Base-by-base conservation (phyloP, 768 basidiomycete genomes). In the Lenzites betulinus region DNA sequence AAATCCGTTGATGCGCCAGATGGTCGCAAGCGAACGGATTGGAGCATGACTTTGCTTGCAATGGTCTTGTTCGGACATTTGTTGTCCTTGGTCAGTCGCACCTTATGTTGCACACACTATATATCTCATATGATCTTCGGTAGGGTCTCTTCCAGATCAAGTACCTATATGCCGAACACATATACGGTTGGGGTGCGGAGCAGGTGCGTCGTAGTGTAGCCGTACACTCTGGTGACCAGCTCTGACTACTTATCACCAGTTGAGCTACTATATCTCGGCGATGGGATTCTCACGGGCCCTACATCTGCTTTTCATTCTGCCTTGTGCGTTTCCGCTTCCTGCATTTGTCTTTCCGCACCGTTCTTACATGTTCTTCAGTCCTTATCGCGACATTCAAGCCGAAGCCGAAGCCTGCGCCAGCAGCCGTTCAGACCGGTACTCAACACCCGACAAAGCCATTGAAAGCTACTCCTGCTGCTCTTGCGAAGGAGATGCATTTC, bases 231-330 rank as follows among this genome's bases (percentile, higher is more conserved):
- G 7, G n/a, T 18, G 42, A n/a, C 54, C 25, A 30, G n/a, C 36
- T 26, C 38, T 48, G 47, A 58, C 36, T 16, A 5, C 8, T 39
- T 46, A 36, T 6, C 47, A 36, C 7, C 63, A 89, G 81, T 68
- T 92, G 62, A 87, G 89, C 47, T 86, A 88, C 68, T 92, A 90
- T 66, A 88, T 92, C 75, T 87, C 89, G 0, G 79, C 83, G 22
- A 76, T 88, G 58, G 90, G 89, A 71, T 79, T 80, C 30, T 71
- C 82, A 9, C 83, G 90, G 28, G 89, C 89, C 1, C 68, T 85
- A 54, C 81, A 90, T 66, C 77, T 91, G 1, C 78, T 93, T 7
- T 62, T 91, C 28, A 66, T 92, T 66, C 78, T 92, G 43, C 90
- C 90, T 6, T 77, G 89, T 89, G 72, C 69, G 86, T 76, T 25